These are phyloP conservation scores for Pascua sp. DNA, from an alignment of 1,284 basidiomycete species.

Conservation along the genomic window DNA sequence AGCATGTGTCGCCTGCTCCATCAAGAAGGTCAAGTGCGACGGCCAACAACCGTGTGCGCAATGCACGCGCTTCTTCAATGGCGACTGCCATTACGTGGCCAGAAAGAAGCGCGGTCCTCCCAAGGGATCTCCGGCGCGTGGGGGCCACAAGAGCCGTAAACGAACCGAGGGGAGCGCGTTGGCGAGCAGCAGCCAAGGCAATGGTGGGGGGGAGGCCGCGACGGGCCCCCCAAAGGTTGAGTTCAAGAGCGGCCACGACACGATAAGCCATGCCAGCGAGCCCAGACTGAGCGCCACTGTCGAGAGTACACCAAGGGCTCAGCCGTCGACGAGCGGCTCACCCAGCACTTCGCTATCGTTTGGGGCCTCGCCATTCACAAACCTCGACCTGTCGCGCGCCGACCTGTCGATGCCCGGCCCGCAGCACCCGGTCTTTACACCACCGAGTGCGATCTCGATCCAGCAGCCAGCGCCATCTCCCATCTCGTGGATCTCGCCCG, in stretches of 20 bases:
- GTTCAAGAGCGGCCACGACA: background rate
- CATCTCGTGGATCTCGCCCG: background rate
- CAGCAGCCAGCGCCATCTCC: background rate
- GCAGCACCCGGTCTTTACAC: background rate
- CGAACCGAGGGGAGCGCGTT: background rate
- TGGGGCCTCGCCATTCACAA: too few species aligned
- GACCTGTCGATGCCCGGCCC: background rate
- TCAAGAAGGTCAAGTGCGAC: constrained; percentile 20
- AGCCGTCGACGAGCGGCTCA: too few species aligned
- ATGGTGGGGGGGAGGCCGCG: too few species aligned
- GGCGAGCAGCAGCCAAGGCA: too few species aligned
- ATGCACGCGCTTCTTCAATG: constrained; percentile 12
- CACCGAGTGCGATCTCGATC: background rate
- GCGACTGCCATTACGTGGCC: constrained; percentile 8
- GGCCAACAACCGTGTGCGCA: constrained; percentile 13
- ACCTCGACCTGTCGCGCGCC: background rate
- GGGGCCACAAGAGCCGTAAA: constrained; percentile 2
- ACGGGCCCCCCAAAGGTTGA: background rate
- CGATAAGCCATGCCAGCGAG: background rate
- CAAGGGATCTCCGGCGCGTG: constrained; percentile 14
- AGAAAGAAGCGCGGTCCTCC: constrained; percentile 18
- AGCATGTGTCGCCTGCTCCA: constrained; percentile 14
- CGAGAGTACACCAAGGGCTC: too few species aligned
- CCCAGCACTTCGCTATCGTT: background rate
- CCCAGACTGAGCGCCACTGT: background rate